Conservation (phyloP, 805 yeast genomes). For the Barnettozyma salicaria region DNA sequence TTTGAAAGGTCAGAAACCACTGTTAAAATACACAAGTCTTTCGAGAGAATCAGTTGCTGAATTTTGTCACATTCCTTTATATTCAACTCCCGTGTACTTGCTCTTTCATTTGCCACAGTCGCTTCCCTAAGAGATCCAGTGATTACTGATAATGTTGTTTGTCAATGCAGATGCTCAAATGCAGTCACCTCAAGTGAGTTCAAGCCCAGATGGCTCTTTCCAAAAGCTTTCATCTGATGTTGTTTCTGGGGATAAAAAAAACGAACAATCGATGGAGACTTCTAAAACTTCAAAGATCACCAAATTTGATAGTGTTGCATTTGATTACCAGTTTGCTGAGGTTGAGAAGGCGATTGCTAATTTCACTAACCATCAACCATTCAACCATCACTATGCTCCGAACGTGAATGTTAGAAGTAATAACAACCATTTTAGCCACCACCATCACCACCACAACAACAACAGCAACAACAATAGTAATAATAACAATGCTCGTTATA, state of each 20-base stretch:
- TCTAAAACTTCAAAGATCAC: slow-evolving; percentile 4
- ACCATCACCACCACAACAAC: slow-evolving; percentile 9
- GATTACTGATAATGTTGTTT: too few species aligned
- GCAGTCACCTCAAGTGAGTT: background rate
- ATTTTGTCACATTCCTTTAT: too few species aligned
- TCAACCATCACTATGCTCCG: slow-evolving; percentile 28
- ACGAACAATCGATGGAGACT: background rate
- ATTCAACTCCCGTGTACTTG: too few species aligned
- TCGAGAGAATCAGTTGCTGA: too few species aligned
- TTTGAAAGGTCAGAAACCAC: too few species aligned
- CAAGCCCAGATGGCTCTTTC: too few species aligned
- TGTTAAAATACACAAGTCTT: too few species aligned
- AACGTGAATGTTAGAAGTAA: slow-evolving; percentile 22
- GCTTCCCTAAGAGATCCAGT: too few species aligned
- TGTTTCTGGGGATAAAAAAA: too few species aligned
- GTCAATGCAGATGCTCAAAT: background rate
- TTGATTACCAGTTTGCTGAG: slow-evolving; percentile 24
- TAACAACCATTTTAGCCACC: slow-evolving; percentile 8
- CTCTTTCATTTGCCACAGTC: too few species aligned
- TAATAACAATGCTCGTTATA: slow-evolving; percentile 4
- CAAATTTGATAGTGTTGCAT: slow-evolving; percentile 18
- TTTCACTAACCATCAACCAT: slow-evolving; percentile 27
- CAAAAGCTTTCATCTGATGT: too few species aligned
- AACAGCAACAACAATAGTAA: slow-evolving; percentile 7
- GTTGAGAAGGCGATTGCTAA: slow-evolving; percentile 27